Base-by-base conservation (phyloP, 164 flowering plant genomes). In the Magnolia officinalis region DNA sequence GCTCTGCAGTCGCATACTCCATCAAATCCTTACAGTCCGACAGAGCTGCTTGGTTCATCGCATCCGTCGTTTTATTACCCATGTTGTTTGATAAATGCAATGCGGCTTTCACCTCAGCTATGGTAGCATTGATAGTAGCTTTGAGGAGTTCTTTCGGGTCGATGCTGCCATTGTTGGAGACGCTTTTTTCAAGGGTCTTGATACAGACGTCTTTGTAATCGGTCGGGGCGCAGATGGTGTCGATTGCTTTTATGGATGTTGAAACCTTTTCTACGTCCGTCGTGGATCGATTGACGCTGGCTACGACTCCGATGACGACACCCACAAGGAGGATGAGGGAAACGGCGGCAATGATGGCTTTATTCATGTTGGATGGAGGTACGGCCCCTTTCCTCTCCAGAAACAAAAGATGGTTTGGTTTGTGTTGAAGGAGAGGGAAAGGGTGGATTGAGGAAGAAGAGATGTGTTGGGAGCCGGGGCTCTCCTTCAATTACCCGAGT, bases 1-100 rank as follows among this genome's bases (percentile, higher is more conserved):
- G 87, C 79, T 87, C 89, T 1, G 76, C 76, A 4, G 78, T 8
- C 8, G 92, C 89, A 19, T 59, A 81, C 18, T 81, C 55, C 19
- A 89, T 20, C 74, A 89, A 51, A n/a, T 83, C 86, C 71, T 87
- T 73, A 80, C 92, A 89, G 73, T 87, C 89, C 2, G 82, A 85
- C 2, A 84, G 31, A 2, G 85, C 87, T 83, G 79, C 81, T 63
- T 83, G 72, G 26, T 81, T 66, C 11, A 63, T 63, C 2, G 79
- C 19, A 16, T 77, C 74, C 1, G 52, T 78, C n/a, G 75, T 67
- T 5, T 31, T 67, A 8, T 84, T 77, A 0, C 76, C 80, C 1
- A 85, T 51, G 0, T 20, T 7, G 0, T 37, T 67, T 0, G 88
- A 74, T 3, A 71, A 70, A 0, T 64, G 45, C 14, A 84, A 26